These are phyloP conservation scores for Musa itinerans DNA, from an alignment of 176 grass and related monocot genomes.

Conservation along the genomic window DNA sequence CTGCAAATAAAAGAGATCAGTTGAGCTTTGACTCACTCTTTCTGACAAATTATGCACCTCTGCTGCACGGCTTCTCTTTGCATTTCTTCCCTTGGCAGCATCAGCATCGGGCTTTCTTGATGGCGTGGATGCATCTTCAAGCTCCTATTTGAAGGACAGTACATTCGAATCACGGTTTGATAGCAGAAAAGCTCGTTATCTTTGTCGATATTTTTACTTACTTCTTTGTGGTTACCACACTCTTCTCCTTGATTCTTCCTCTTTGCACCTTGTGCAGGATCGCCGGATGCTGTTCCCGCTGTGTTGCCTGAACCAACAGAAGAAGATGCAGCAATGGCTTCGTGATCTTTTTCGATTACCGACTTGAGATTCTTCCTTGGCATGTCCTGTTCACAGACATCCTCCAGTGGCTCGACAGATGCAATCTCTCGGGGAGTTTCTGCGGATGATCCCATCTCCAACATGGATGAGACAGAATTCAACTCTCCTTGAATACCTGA, in stretches of 20 bases:
- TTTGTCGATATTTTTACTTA: constrained; percentile 22
- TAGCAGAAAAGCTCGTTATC: no score
- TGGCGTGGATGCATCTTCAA: constrained; percentile 40
- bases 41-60: constrained; percentile 95
- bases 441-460: neutral
- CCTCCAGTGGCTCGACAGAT: neutral
- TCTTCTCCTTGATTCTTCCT: constrained; percentile 41
- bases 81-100: constrained; percentile 25
- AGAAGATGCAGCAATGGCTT: constrained; percentile 4
- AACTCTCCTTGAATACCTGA: neutral
- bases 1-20: neutral
- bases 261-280: constrained; percentile 29
- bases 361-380: neutral
- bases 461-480: neutral
- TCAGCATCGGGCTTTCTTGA: constrained; percentile 24
- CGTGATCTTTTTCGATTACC: neutral
- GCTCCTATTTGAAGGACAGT: neutral
- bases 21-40: constrained; percentile 40
- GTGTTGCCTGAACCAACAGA: constrained; percentile 30
- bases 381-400: neutral
- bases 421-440: neutral
- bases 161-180: neutral
- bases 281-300: constrained; percentile 3
- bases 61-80: constrained; percentile 60
- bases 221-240: constrained; percentile 41